Base-by-base conservation (phyloP, 495 filamentous ascomycete species). In the Neurospora africana region DNA sequence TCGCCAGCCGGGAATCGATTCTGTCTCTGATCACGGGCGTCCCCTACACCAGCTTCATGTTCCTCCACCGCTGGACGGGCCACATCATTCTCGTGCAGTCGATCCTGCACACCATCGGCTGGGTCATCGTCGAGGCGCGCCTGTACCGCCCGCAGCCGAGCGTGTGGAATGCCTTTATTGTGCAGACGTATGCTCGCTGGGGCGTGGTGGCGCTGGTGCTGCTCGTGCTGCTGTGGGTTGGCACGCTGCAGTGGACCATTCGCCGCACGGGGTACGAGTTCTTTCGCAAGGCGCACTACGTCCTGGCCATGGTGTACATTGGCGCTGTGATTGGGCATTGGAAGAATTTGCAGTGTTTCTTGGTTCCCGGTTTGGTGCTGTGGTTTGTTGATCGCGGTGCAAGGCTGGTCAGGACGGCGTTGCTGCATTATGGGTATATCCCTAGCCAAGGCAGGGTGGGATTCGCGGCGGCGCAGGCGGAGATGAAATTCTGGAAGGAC, bases 251-350 rank as follows among this genome's bases (percentile, higher is more conserved):
- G 58, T 83, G 82, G 76, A 88, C 82, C 0, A 87, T 91, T 69
- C 79, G 82, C 40, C 44, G 69, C 30, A 91, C 88, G 0, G 90
- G 90, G 5, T 90, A 91, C 77, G 89, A 91, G 74, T 84, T 88
- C 74, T 92, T 91, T 79, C 82, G 88, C 13, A 90, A 91, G 72
- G 76, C 83, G 4, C 89, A 91, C 76, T 89, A 90, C 74, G 79
- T 90, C 13, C 74, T 91, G 15, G 90, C 90, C 0, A 85, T 88
- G 80, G 78, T 91, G 21, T 91, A 90, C 75, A 83, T 91, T 37
- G 89, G 89, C 1, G 89, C 88, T 38, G 88, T 89, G 76, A 91
- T 89, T 85, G 89, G 85, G 9, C 89, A 92, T 73, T 92, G 89
- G 90, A 78, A 81, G 10, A 76, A 87, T 53, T 79, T 91, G 40